Conservation (phyloP, 371 early-diverging fungal genomes). For the Scutellospora calospora region DNA sequence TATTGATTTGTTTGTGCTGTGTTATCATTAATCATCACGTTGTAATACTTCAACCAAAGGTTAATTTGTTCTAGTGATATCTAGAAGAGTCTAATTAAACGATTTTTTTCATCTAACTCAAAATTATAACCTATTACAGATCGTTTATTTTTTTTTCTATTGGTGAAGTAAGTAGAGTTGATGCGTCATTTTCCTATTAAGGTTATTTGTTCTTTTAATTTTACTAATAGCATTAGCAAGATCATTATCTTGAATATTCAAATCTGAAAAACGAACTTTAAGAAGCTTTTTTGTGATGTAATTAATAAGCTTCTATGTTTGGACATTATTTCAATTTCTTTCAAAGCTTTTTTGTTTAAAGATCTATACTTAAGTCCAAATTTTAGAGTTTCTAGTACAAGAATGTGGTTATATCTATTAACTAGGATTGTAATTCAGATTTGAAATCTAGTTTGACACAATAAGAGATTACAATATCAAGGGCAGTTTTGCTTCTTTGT, state of each 20-base stretch:
- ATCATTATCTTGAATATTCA: not conserved
- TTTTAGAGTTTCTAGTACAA: too few species aligned
- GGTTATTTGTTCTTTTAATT: not conserved
- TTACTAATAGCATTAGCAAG: conserved; percentile 11
- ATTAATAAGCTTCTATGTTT: not conserved
- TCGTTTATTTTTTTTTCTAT: not conserved
- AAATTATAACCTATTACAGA: conserved; percentile 31
- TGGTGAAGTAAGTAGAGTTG: not conserved
- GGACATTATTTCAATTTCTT: conserved; percentile 3
- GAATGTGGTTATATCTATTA: too few species aligned
- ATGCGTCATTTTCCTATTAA: not conserved
- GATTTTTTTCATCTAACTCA: not conserved
- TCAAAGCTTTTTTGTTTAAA: too few species aligned
- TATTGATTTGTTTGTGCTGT: conserved; percentile 41
- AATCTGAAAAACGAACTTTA: not conserved
- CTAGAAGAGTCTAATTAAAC: conserved; percentile 42
- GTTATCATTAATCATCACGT: conserved; percentile 45
- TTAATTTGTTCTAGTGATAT: conserved; percentile 40
- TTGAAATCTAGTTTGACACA: too few species aligned
- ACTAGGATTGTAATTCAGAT: too few species aligned
- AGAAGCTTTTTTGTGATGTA: not conserved
- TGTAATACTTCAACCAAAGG: conserved; percentile 43
- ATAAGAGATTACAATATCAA: too few species aligned
- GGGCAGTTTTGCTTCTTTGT: too few species aligned
- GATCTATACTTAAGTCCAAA: too few species aligned